Percentiles rank a stretch among this genome's conserved stretches.
These are phyloP conservation scores for Cladosporium austrohemisphaericum DNA, from an alignment of 2,329 filamentous ascomycete genomes.

Conservation along the genomic window DNA sequence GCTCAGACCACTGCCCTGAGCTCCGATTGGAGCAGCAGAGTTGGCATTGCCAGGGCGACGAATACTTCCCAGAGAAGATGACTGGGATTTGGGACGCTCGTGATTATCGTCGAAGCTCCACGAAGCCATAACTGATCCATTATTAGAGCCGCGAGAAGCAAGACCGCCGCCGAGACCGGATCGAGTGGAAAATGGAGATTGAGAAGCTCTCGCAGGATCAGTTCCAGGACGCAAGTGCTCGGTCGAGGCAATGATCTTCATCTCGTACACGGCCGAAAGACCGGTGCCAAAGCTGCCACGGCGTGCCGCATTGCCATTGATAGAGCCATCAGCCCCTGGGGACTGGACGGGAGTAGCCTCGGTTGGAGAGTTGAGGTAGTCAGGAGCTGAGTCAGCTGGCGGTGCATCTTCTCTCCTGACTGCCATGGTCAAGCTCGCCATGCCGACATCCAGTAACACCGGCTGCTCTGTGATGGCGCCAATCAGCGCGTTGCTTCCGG, in stretches of 20 bases:
- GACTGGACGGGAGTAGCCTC: conserved; percentile 14
- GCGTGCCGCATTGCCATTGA: conserved; percentile 30
- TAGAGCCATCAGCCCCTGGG: conserved; percentile 22
- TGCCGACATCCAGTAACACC: conserved; percentile 81
- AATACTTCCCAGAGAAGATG: conserved; percentile 36
- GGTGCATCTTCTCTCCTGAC: conserved; percentile 52
- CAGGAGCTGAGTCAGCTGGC: conserved; percentile 15
- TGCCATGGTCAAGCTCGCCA: conserved; percentile 89
- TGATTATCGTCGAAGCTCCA: conserved; percentile 4
- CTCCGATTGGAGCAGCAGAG: conserved; percentile 19
- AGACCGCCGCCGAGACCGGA: conserved; percentile 1
- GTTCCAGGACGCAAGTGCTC: conserved; percentile 63
- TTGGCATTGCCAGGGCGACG: conserved; percentile 34
- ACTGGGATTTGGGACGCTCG: conserved; percentile 5
- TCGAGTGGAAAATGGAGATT: not conserved
- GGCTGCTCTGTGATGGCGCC: conserved; percentile 88
- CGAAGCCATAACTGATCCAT: not conserved
- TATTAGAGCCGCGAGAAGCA: not conserved
- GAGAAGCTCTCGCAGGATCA: conserved; percentile 31
- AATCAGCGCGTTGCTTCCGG: conserved; percentile 92
- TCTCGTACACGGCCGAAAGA: conserved; percentile 62
- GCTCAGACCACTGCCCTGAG: not conserved
- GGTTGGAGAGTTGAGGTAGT: conserved; percentile 11
- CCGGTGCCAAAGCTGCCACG: conserved; percentile 42
- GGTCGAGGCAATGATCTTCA: conserved; percentile 69